Evolutionary conservation across 2,329 filamentous ascomycete species (phyloP).

Genomic region (Fusarium sp.): DNA sequence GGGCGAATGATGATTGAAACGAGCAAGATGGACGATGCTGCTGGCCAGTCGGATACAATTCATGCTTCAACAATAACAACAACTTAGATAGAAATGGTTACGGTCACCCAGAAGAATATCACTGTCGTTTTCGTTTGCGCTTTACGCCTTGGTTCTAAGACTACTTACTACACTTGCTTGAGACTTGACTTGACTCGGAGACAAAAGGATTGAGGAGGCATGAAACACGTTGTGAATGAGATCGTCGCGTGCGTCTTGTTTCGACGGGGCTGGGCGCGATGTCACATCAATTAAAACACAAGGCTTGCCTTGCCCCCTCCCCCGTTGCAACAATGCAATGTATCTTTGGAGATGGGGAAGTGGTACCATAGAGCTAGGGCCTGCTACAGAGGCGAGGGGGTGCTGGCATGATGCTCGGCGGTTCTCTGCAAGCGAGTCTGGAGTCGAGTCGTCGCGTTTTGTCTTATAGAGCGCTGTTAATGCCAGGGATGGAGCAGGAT

Average conservation of each 20-base stretch:
- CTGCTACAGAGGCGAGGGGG: constrained; percentile 4
- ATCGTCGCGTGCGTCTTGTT: constrained; percentile 35
- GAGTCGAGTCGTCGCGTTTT: background rate
- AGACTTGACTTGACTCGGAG: background rate
- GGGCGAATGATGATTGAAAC: constrained; percentile 41
- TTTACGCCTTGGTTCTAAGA: background rate
- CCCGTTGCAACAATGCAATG: constrained; percentile 34
- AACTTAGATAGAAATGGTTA: constrained; percentile 41
- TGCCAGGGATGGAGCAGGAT: constrained; percentile 26
- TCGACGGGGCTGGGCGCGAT: constrained; percentile 30
- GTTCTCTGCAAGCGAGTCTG: constrained; percentile 24
- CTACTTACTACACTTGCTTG: background rate
- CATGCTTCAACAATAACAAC: constrained; percentile 23
- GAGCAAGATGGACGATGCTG: constrained; percentile 44
- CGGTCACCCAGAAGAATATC: constrained; percentile 36
- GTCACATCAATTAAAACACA: constrained; percentile 37
- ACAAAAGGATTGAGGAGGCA: background rate
- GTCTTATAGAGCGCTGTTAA: constrained; percentile 17
- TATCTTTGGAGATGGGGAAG: constrained; percentile 32
- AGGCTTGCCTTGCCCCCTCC: constrained; percentile 13
- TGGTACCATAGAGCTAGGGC: constrained; percentile 28
- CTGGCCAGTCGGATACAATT: constrained; percentile 42
- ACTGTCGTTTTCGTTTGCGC: constrained; percentile 20
- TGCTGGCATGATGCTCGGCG: constrained; percentile 26
- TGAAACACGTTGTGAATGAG: constrained; percentile 34